A percentile compares a stretch with the other conserved stretches of the same genome.
phyloP scores from a whole-genome alignment of 2,329 filamentous ascomycete genomes.

The Calonectria honghensis region DNA sequence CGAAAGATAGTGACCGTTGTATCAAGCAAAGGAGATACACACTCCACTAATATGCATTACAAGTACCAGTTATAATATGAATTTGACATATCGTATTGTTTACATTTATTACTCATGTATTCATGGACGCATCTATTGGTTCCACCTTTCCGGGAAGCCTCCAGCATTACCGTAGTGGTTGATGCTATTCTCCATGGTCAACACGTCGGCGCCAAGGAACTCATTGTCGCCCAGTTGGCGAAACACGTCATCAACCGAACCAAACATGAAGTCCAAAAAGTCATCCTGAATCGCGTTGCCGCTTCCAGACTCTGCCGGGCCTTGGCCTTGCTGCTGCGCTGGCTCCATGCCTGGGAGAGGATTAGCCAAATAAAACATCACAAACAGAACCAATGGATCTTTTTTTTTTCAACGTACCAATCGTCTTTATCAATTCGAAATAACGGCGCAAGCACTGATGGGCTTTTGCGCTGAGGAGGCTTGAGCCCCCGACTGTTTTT shows the following conservation, averaged over 20 bases:
- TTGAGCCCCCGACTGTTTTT: slow-evolving; percentile 45
- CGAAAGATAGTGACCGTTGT: too few relatives aligned
- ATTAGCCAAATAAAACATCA: background rate
- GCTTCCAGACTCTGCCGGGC: background rate
- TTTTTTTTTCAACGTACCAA: slow-evolving; percentile 28
- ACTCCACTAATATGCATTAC: too few relatives aligned
- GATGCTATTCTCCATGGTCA: slow-evolving; percentile 37
- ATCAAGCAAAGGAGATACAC: too few relatives aligned
- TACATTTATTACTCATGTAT: slow-evolving; percentile 21
- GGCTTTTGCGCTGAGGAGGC: slow-evolving; percentile 51
- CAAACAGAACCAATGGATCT: background rate
- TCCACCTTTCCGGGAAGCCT: slow-evolving; percentile 17
- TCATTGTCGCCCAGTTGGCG: slow-evolving; percentile 37
- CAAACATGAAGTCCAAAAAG: slow-evolving; percentile 40
- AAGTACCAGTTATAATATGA: too few relatives aligned
- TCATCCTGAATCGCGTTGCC: slow-evolving; percentile 23
- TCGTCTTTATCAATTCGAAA: slow-evolving; percentile 41
- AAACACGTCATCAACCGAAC: slow-evolving; percentile 37
- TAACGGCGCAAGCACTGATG: slow-evolving; percentile 50
- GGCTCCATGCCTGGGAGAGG: background rate
- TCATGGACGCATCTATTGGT: slow-evolving; percentile 18
- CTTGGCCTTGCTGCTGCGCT: slow-evolving; percentile 3
- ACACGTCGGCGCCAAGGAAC: slow-evolving; percentile 28
- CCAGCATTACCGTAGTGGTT: slow-evolving; percentile 25
- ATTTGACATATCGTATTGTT: background rate